A percentile compares a stretch with the other conserved stretches of the same genome.
Evolutionary conservation across 768 basidiomycete genomes (phyloP).

Genomic region (Mycena galopus): DNA sequence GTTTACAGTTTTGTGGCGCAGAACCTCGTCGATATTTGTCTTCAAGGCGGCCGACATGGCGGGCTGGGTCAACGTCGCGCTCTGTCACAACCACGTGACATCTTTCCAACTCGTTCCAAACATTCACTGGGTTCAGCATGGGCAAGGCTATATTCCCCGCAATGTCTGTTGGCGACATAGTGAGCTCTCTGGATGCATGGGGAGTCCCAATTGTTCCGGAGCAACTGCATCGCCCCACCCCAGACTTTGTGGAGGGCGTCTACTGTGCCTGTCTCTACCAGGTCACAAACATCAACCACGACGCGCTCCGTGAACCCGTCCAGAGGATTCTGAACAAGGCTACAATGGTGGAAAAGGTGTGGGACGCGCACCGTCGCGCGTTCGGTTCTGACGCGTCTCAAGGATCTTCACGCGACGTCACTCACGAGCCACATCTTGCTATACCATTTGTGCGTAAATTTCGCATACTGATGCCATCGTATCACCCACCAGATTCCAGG

Average conservation of each 20-base stretch:
- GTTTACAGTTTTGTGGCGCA: conserved; percentile 40
- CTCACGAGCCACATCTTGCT: conserved; percentile 74
- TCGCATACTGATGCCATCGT: not conserved
- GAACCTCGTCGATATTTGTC: conserved; percentile 58
- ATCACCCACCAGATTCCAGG: conserved; percentile 47
- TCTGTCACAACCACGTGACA: conserved; percentile 15
- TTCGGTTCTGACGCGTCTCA: conserved; percentile 15
- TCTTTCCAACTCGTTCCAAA: too few species aligned
- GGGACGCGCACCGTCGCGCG: conserved; percentile 17
- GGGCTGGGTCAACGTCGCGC: not conserved
- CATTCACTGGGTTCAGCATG: conserved; percentile 44
- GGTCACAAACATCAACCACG: conserved; percentile 73
- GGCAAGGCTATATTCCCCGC: conserved; percentile 72
- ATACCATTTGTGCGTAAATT: conserved; percentile 71
- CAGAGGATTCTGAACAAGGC: conserved; percentile 67
- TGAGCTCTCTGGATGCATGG: conserved; percentile 75
- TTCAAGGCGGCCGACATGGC: conserved; percentile 39
- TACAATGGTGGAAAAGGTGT: conserved; percentile 68
- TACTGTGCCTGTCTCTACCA: conserved; percentile 81
- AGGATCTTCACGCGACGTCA: conserved; percentile 78
- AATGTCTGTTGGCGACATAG: conserved; percentile 74
- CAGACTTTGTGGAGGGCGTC: conserved; percentile 79
- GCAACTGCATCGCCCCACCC: conserved; percentile 74
- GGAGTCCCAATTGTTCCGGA: conserved; percentile 74
- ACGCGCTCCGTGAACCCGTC: conserved; percentile 69